A percentile compares a stretch with the other conserved stretches of the same genome.
Conservation (phyloP, 2,329 filamentous ascomycete species). For the Cladosporium austrohemisphaericum region DNA sequence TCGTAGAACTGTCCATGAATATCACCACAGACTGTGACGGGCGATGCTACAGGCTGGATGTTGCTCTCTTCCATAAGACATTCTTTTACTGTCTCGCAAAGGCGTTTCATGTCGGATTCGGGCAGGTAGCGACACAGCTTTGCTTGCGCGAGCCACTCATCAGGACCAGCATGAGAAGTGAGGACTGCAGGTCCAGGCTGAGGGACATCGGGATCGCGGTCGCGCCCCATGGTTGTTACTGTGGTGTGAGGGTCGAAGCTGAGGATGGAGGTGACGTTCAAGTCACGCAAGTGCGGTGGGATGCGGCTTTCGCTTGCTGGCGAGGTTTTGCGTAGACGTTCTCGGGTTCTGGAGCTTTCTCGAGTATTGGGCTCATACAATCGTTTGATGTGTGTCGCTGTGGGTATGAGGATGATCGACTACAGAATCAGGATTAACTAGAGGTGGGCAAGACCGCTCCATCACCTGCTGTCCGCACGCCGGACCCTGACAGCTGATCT, state of each 20-base stretch:
- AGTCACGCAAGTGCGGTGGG: conserved; percentile 14
- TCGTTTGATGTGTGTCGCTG: no score
- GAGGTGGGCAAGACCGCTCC: neutral
- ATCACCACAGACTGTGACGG: conserved; percentile 95
- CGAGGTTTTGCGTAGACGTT: neutral
- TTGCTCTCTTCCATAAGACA: conserved; percentile 99
- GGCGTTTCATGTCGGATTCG: conserved; percentile 94
- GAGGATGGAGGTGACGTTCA: conserved; percentile 15
- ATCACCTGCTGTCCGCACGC: conserved; percentile 1
- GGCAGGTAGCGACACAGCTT: conserved; percentile 97
- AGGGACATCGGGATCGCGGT: conserved; percentile 59
- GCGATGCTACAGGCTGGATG: conserved; percentile 94
- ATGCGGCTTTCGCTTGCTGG: neutral
- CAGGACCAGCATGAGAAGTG: conserved; percentile 75
- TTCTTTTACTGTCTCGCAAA: conserved; percentile 98
- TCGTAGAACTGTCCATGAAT: conserved; percentile 99
- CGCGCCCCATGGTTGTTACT: conserved; percentile 42
- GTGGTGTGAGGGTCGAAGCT: neutral
- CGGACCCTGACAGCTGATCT: conserved; percentile 1
- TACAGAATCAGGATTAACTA: no score
- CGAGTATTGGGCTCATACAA: no score
- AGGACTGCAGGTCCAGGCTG: conserved; percentile 88
- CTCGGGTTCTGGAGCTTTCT: neutral
- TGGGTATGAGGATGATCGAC: no score
- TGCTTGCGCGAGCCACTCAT: conserved; percentile 95